Evolutionary conservation across 352 stramenopile species (phyloP), one percentile per base, ranked within the genome.

Genomic region (Aphanomyces euteiches): DNA sequence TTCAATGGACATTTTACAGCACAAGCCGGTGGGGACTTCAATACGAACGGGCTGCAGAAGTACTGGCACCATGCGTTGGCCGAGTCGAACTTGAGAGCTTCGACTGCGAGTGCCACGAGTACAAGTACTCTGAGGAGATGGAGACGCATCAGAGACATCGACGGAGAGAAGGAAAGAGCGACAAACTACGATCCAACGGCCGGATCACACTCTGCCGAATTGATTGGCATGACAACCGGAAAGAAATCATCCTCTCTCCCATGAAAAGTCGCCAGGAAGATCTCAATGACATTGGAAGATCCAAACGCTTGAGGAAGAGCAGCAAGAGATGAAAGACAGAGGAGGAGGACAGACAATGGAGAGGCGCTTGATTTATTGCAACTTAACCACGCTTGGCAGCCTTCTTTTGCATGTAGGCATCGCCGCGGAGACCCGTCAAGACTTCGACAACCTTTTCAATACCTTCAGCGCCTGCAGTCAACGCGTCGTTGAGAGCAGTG

Each of bases 401-500:
- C 38, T 66, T 13, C 38, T 66, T 66, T 8, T 47, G 36, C 58
- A 66, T 66, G 58, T 66, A 66, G 58, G 36, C 39, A 6, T 66
- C 58, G 36, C 58, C 58, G 39, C 58, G 58, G 28, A 66, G 58
- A n/a, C 58, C 58, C 6, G 58, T 66, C 28, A 66, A 28, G 37
- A 66, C 58, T 21, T n/a, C 34, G 58, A 66, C 77, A 66, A 91
- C 82, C 63, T 85, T 76, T 56, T 75, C 65, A 36, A 93, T 67
- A 17, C 82, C 85, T 4, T 75, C 81, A 4, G 80, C 74, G 67
- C 91, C 74, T 48, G 75, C 71, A 47, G 83, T 84, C 43, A 87
- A 83, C 28, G 80, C 84, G 19, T 83, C 73, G 59, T 91, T 83
- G 10, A 92, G 82, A 19, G 47, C 72, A 75, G 90, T 82, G 34